A percentile compares a stretch with the other conserved stretches of the same genome.
phyloP scores from a whole-genome alignment of 345 rosid species.

The Rhizophora mangle region DNA sequence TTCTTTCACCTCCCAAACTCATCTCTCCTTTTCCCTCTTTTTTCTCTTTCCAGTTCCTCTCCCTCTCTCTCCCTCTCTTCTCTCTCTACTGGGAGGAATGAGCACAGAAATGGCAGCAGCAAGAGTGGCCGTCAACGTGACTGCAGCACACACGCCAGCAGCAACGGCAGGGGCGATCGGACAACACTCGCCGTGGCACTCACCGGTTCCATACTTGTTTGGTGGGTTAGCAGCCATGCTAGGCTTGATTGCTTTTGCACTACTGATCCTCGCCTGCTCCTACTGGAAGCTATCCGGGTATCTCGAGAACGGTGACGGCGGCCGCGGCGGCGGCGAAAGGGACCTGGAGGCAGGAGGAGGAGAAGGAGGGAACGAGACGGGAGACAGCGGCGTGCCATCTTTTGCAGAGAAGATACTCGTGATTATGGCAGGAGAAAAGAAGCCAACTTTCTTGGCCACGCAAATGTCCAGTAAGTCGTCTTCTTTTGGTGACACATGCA shows the following conservation, averaged over 20 bases:
- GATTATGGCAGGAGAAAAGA: slow-evolving; percentile 78
- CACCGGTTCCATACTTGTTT: slow-evolving; percentile 88
- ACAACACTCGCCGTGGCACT: slow-evolving; percentile 79
- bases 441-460: slow-evolving; percentile 76
- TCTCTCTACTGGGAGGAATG: too few species aligned
- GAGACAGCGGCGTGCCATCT: slow-evolving; percentile 15
- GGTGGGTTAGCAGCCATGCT: slow-evolving; percentile 96
- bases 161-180: slow-evolving; percentile 4
- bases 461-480: slow-evolving; percentile 48
- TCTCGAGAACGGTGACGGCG: slow-evolving; percentile 34
- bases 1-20: background rate
- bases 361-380: slow-evolving; percentile 27
- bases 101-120: slow-evolving; percentile 33
- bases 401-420: slow-evolving; percentile 76
- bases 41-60: background rate
- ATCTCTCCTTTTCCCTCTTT: background rate
- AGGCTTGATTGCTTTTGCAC: slow-evolving; percentile 87
- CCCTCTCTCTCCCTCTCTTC: too few species aligned
- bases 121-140: slow-evolving; percentile 40
- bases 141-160: slow-evolving; percentile 19
- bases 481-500: slow-evolving; percentile 34
- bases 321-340: slow-evolving; percentile 28
- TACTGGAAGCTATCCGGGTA: slow-evolving; percentile 86
- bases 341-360: slow-evolving; percentile 67
- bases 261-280: slow-evolving; percentile 84